Conservation (phyloP, 208 protist species). For the Phytomonas sp. region DNA sequence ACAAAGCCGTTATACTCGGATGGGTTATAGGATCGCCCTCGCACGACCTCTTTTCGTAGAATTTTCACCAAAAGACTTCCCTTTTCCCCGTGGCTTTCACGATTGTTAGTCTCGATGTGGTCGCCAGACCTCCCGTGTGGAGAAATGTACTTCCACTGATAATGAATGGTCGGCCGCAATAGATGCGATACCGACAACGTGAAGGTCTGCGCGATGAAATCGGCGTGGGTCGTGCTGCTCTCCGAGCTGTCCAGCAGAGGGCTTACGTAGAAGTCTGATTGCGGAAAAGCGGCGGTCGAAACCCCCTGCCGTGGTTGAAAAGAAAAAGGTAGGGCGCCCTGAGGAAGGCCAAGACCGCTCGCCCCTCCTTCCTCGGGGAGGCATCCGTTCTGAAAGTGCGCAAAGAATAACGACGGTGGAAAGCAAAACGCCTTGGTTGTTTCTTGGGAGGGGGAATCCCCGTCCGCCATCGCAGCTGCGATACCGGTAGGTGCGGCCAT, state of each 20-base stretch:
- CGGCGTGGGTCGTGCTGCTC: background rate
- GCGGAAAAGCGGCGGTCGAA: too few species aligned
- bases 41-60: constrained; percentile 29
- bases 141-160: background rate
- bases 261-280: background rate
- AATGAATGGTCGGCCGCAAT: background rate
- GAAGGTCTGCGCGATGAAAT: background rate
- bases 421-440: background rate
- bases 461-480: background rate
- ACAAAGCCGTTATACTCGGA: constrained; percentile 38
- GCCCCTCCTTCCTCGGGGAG: background rate
- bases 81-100: background rate
- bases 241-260: background rate
- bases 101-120: background rate
- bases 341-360: background rate
- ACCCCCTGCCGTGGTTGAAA: too few species aligned
- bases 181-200: background rate
- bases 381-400: background rate
- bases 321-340: background rate
- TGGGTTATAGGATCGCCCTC: constrained; percentile 19
- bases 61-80: constrained; percentile 10
- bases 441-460: too few species aligned
- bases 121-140: background rate
- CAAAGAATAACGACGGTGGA: background rate
- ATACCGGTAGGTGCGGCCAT: background rate